Evolutionary conservation across 306 rosid genomes (phyloP), one percentile per base, ranked within the genome.

Genomic region (Lablab purpureus): DNA sequence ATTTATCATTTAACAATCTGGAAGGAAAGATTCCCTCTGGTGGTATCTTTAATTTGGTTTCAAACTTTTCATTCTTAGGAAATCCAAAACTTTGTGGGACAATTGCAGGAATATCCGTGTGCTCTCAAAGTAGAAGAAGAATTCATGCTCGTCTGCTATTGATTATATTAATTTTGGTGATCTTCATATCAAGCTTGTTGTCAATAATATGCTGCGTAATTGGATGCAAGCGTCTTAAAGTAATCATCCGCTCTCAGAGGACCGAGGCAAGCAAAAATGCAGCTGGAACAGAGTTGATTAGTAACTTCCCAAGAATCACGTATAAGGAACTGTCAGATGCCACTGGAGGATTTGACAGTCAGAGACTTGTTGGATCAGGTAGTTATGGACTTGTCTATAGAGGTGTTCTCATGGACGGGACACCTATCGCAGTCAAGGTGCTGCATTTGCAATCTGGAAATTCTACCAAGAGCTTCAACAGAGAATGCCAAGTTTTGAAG

Each of bases 401-500:
- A 82, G 92, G 94, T n/a, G 30, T 88, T 84, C 88, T 90, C 79
- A 78, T 85, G 22, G 88, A 89, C 34, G 90, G 87, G 71, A 80
- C 90, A 21, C 78, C 82, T 2, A 81, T 90, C 77, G 91, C 91
- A 22, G 82, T 91, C 47, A 89, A 91, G 83, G 94, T 90, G 69
- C 65, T 91, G 52, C 88, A 88, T 2, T 64, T 84, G 52, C 94
- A 88, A 81, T 80, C 94, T 51, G 89, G 88, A 67, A 88, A 88
- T 73, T 88, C 91, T 23, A 87, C 91, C 54, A 88, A 85, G 83
- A 88, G 88, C 73, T 92, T 88, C 52, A 83, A 43, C 67, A 80
- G 94, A 77, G 97, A 90, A 80, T 92, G 92, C 51, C 91, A 90
- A 74, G 92, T 92, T 69, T 66, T 88, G 10, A 90, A 87, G 89